phyloP scores from a whole-genome alignment of 768 basidiomycete genomes.

The Xerocomus brunneocitrinus region DNA sequence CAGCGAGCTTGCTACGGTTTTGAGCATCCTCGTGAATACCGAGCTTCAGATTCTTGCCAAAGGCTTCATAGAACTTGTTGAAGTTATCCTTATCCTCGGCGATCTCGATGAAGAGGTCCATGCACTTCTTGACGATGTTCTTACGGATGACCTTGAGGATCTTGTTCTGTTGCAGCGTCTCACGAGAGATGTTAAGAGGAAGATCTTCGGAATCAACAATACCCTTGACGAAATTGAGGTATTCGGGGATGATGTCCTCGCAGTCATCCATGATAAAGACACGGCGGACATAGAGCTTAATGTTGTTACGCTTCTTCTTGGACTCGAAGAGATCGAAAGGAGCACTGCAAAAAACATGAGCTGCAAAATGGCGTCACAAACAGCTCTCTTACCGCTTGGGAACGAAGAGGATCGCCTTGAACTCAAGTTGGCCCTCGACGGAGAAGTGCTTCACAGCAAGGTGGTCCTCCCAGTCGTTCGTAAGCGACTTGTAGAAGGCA shows the following conservation, averaged over 20 bases:
- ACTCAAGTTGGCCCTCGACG: slow-evolving; percentile 99
- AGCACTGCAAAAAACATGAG: slow-evolving; percentile 49
- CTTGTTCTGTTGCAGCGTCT: slow-evolving; percentile 99
- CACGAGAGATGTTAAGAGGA: slow-evolving; percentile 99
- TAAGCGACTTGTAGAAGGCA: slow-evolving; percentile 98
- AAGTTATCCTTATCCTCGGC: slow-evolving; percentile 99
- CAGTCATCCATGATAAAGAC: slow-evolving; percentile 99
- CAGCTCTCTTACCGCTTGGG: slow-evolving; percentile 75
- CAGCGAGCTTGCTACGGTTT: slow-evolving; percentile 98
- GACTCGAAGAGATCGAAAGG: slow-evolving; percentile 99
- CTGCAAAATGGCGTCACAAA: neutral
- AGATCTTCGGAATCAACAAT: slow-evolving; percentile 99
- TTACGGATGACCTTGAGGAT: slow-evolving; percentile 99
- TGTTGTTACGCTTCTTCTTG: slow-evolving; percentile 99
- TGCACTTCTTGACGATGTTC: slow-evolving; percentile 97
- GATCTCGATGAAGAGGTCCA: slow-evolving; percentile 93
- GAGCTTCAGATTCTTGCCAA: slow-evolving; percentile 99
- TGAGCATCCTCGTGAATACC: slow-evolving; percentile 99
- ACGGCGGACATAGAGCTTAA: slow-evolving; percentile 99
- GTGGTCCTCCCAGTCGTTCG: slow-evolving; percentile 99
- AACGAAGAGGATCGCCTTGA: slow-evolving; percentile 98
- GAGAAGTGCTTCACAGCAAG: slow-evolving; percentile 99
- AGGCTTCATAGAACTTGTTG: slow-evolving; percentile 93
- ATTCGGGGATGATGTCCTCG: slow-evolving; percentile 98
- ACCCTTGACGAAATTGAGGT: slow-evolving; percentile 99